Percentiles rank a stretch among this genome's conserved stretches.
Conservation (phyloP, 208 protist genomes). For the Naegleria gruberi region DNA sequence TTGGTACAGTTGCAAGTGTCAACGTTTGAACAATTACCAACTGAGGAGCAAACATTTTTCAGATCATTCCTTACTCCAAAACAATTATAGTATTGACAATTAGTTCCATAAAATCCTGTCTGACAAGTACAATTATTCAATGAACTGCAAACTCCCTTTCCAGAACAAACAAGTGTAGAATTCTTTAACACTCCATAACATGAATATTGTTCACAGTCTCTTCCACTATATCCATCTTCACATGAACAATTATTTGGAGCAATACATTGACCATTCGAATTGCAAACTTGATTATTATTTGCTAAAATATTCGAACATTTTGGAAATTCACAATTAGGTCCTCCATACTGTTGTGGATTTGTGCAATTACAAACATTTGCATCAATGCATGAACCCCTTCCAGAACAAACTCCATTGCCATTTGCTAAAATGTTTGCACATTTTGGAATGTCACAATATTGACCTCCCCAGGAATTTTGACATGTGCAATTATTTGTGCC, state of each 20-base stretch:
- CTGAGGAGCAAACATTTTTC: neutral
- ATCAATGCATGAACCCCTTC: neutral
- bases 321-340: neutral
- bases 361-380: neutral
- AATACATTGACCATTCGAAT: no score
- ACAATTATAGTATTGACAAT: neutral
- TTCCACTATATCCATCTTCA: no score
- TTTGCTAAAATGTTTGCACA: neutral
- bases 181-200: no score
- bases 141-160: no score
- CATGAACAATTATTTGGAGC: no score
- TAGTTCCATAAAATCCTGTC: neutral
- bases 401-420: neutral
- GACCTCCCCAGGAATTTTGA: neutral
- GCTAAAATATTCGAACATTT: neutral
- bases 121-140: neutral
- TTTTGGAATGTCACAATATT: neutral
- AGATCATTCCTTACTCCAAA: neutral
- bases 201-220: no score
- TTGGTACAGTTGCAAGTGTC: no score
- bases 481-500: neutral
- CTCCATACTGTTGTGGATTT: neutral
- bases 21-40: neutral
- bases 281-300: no score
- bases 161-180: neutral